Conservation (phyloP, 2,329 filamentous ascomycete genomes). For the Exophiala bonariae region DNA sequence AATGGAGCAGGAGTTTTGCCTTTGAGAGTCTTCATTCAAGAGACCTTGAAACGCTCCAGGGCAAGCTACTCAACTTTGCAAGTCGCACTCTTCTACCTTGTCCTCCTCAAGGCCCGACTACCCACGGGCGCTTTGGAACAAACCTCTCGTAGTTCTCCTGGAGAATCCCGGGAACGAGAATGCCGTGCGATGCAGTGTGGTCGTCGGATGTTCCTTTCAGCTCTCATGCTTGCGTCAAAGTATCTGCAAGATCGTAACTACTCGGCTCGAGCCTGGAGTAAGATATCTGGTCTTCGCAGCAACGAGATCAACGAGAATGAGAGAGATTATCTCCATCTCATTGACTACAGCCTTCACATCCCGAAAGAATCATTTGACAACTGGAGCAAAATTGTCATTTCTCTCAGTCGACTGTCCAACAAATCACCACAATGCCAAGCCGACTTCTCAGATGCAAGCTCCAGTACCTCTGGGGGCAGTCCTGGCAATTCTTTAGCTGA, state of each 20-base stretch:
- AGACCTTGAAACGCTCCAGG: slow-evolving; percentile 89
- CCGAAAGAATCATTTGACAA: slow-evolving; percentile 83
- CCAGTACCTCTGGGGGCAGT: slow-evolving; percentile 8
- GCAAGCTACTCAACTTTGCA: slow-evolving; percentile 97
- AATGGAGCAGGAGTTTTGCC: slow-evolving; percentile 78
- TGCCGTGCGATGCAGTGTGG: slow-evolving; percentile 85
- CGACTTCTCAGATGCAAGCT: slow-evolving; percentile 5
- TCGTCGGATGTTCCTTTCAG: slow-evolving; percentile 93
- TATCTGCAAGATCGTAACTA: slow-evolving; percentile 98
- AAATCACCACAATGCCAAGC: slow-evolving; percentile 11
- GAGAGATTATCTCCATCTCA: slow-evolving; percentile 82
- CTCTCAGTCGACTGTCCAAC: slow-evolving; percentile 25
- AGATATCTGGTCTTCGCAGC: slow-evolving; percentile 94
- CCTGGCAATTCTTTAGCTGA: slow-evolving; percentile 13
- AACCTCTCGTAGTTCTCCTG: slow-evolving; percentile 30
- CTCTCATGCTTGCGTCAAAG: slow-evolving; percentile 93
- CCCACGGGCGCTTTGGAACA: slow-evolving; percentile 82
- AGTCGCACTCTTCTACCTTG: slow-evolving; percentile 92
- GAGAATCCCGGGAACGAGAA: slow-evolving; percentile 40
- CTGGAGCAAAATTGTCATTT: slow-evolving; percentile 90
- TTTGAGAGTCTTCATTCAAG: slow-evolving; percentile 93
- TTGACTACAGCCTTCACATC: slow-evolving; percentile 94
- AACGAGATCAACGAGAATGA: slow-evolving; percentile 97
- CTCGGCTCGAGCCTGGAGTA: slow-evolving; percentile 96
- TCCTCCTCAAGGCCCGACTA: slow-evolving; percentile 88